Evolutionary conservation across 495 filamentous ascomycete genomes (phyloP).

Genomic region (Cercophora newfieldiana): DNA sequence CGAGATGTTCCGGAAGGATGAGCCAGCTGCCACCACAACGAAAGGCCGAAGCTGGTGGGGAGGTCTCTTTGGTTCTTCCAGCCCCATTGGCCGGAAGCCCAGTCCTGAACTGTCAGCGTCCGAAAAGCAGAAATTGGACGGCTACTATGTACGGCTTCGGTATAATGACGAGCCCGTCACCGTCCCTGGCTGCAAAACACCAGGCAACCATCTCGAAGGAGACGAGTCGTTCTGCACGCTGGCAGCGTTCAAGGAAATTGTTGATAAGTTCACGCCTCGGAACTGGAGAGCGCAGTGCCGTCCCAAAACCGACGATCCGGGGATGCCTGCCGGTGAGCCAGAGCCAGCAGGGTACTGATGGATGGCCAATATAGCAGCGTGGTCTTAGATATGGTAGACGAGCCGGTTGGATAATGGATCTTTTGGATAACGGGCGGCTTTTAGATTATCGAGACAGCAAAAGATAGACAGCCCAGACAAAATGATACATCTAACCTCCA

Average conservation of each 20-base stretch:
- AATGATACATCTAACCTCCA: neutral
- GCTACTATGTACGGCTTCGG: conserved; percentile 88
- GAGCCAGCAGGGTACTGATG: conserved; percentile 57
- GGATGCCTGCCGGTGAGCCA: conserved; percentile 49
- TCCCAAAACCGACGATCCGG: conserved; percentile 24
- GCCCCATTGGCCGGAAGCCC: conserved; percentile 53
- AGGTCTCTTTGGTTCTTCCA: conserved; percentile 39
- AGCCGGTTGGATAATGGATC: neutral
- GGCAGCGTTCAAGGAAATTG: conserved; percentile 27
- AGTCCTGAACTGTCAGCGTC: conserved; percentile 46
- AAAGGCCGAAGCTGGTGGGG: conserved; percentile 47
- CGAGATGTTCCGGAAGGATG: conserved; percentile 72
- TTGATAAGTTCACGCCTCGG: too few relatives aligned
- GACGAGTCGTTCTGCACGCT: conserved; percentile 92
- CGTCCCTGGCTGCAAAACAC: conserved; percentile 75
- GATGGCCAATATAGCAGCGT: neutral
- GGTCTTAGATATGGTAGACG: neutral
- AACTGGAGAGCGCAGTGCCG: too few relatives aligned
- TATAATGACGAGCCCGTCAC: conserved; percentile 84
- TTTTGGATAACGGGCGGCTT: neutral
- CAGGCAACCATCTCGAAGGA: conserved; percentile 82
- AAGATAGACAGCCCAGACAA: neutral
- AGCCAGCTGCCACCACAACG: conserved; percentile 16
- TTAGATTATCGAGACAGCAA: neutral
- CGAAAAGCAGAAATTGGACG: conserved; percentile 58